Conservation (phyloP, 768 basidiomycete species). For the Mycena vitilis region DNA sequence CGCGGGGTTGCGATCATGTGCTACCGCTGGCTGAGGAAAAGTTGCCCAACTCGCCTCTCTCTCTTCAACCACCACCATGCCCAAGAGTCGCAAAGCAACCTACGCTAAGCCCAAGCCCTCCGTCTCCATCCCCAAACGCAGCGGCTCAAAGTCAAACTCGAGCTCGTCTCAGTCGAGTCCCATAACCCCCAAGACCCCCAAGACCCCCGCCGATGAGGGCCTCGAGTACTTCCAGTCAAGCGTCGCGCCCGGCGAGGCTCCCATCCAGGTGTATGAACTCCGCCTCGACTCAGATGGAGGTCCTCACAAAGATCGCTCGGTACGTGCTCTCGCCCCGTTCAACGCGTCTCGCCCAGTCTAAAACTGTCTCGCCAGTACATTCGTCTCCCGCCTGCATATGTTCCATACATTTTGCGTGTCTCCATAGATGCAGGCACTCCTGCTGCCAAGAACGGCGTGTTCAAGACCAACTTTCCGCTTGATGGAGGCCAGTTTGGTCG, state of each 20-base stretch:
- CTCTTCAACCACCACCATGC: slow-evolving; percentile 35
- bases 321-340: slow-evolving; percentile 51
- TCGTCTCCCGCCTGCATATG: slow-evolving; percentile 91
- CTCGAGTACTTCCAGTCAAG: slow-evolving; percentile 86
- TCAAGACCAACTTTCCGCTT: slow-evolving; percentile 97
- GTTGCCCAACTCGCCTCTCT: not conserved
- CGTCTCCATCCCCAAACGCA: slow-evolving; percentile 35
- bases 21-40: not conserved
- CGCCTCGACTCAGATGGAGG: slow-evolving; percentile 91
- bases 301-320: slow-evolving; percentile 86
- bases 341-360: slow-evolving; percentile 25
- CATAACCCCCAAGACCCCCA: slow-evolving; percentile 65
- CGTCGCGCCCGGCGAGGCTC: slow-evolving; percentile 62
- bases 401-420: slow-evolving; percentile 91
- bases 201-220: slow-evolving; percentile 94
- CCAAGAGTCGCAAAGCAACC: slow-evolving; percentile 27
- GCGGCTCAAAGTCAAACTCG: slow-evolving; percentile 40
- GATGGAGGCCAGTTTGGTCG: slow-evolving; percentile 90
- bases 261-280: slow-evolving; percentile 88
- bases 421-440: slow-evolving; percentile 93
- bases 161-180: slow-evolving; percentile 40
- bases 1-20: too few species aligned
- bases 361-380: slow-evolving; percentile 74
- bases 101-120: slow-evolving; percentile 35
- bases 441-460: slow-evolving; percentile 88